Evolutionary conservation across 345 rosid genomes (phyloP).

Genomic region (Lepidium sativum): DNA sequence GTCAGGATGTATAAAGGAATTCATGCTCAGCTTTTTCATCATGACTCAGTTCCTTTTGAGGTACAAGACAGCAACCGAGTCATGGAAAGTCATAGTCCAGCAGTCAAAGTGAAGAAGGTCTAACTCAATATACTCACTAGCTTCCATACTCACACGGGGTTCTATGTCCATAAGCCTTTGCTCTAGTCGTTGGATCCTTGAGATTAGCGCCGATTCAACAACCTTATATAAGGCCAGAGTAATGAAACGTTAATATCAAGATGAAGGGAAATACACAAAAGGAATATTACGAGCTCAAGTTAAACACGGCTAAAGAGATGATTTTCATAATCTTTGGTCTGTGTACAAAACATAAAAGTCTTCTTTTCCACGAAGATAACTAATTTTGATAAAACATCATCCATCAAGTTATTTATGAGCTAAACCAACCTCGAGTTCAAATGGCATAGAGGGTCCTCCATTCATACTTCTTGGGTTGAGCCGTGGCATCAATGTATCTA

Average conservation of each 20-base stretch:
- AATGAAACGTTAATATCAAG: not conserved
- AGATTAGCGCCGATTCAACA: constrained; percentile 86
- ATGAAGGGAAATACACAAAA: no score
- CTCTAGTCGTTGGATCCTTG: constrained; percentile 79
- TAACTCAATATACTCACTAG: constrained; percentile 41
- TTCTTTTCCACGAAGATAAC: not conserved
- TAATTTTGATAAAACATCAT: not conserved
- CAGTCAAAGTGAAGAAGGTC: constrained; percentile 1
- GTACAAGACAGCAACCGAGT: not conserved
- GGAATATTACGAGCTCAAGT: not conserved
- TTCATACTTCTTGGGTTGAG: constrained; percentile 55
- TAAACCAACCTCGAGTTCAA: constrained; percentile 82
- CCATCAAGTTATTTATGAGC: not conserved
- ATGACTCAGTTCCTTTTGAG: not conserved
- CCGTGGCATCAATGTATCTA: constrained; percentile 75
- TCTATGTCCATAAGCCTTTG: constrained; percentile 72
- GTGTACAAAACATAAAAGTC: not conserved
- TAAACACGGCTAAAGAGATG: not conserved
- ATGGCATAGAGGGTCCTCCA: constrained; percentile 88
- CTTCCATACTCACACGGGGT: constrained; percentile 93
- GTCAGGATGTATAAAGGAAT: not conserved
- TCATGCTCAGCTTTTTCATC: not conserved
- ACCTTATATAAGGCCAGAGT: constrained; percentile 40
- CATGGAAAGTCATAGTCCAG: not conserved
- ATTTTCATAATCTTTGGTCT: not conserved